These are phyloP conservation scores for Sporothrix globosa DNA, from an alignment of 2,329 filamentous ascomycete genomes.

Conservation along the genomic window DNA sequence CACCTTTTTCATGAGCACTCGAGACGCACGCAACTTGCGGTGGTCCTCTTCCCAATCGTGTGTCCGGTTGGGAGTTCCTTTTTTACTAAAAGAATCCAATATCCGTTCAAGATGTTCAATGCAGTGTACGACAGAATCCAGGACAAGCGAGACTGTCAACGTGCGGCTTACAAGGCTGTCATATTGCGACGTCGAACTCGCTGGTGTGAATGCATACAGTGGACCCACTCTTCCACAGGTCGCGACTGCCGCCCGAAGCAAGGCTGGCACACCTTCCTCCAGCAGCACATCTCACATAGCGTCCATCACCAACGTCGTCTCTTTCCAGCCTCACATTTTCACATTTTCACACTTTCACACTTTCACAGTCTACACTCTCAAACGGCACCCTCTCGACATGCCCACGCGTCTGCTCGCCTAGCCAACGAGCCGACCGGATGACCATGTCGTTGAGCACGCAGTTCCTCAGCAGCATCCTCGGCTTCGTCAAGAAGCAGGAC, in stretches of 20 bases:
- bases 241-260: conserved; percentile 2
- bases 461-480: conserved; percentile 37
- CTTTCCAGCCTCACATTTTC: background rate
- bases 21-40: no score
- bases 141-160: no score
- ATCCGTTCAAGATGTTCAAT: no score
- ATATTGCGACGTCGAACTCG: background rate
- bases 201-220: background rate
- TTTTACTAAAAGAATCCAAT: no score
- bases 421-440: background rate
- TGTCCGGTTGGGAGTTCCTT: no score
- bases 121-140: no score
- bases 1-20: no score
- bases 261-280: conserved; percentile 11
- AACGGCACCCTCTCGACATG: background rate
- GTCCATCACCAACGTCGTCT: conserved; percentile 8
- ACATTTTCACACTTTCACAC: background rate
- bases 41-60: no score
- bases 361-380: no score
- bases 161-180: background rate
- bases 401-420: background rate
- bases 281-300: background rate
- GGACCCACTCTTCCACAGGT: conserved; percentile 20
- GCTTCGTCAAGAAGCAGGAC: conserved; percentile 47
- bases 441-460: conserved; percentile 37